Percentiles rank a stretch among this genome's conserved stretches.
phyloP scores from a whole-genome alignment of 2,329 filamentous ascomycete species.

The Myriosclerotinia curreyana region DNA sequence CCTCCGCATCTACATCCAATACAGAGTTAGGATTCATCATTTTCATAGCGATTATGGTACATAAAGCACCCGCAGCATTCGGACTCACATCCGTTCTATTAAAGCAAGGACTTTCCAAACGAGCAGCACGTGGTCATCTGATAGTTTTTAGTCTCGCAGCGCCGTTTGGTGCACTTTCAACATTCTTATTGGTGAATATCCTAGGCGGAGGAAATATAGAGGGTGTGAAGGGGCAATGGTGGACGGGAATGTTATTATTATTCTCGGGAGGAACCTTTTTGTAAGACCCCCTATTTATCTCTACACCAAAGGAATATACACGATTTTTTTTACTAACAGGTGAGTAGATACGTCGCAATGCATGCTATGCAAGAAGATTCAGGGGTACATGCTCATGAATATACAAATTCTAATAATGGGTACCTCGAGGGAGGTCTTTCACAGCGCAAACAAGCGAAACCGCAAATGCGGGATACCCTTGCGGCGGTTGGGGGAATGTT shows the following conservation, averaged over 20 bases:
- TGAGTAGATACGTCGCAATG: slow-evolving; percentile 86
- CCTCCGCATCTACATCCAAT: slow-evolving; percentile 73
- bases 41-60: slow-evolving; percentile 94
- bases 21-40: slow-evolving; percentile 83
- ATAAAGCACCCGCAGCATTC: slow-evolving; percentile 95
- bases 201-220: slow-evolving; percentile 60
- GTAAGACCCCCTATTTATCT: slow-evolving; percentile 52
- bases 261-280: slow-evolving; percentile 96
- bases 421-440: slow-evolving; percentile 49
- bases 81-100: slow-evolving; percentile 86
- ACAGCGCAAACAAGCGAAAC: slow-evolving; percentile 53
- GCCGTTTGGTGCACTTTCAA: slow-evolving; percentile 77
- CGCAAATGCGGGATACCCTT: slow-evolving; percentile 65
- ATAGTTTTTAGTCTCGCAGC: slow-evolving; percentile 90
- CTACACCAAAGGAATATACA: not conserved
- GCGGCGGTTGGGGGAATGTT: slow-evolving; percentile 74
- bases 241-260: slow-evolving; percentile 87
- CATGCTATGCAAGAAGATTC: slow-evolving; percentile 88
- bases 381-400: slow-evolving; percentile 42
- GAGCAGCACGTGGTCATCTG: slow-evolving; percentile 78
- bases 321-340: slow-evolving; percentile 29
- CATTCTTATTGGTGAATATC: slow-evolving; percentile 75
- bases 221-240: slow-evolving; percentile 64
- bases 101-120: slow-evolving; percentile 86
- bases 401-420: slow-evolving; percentile 52